These are phyloP conservation scores for Strigomonas galati DNA, from an alignment of 208 protist genomes.

Conservation along the genomic window DNA sequence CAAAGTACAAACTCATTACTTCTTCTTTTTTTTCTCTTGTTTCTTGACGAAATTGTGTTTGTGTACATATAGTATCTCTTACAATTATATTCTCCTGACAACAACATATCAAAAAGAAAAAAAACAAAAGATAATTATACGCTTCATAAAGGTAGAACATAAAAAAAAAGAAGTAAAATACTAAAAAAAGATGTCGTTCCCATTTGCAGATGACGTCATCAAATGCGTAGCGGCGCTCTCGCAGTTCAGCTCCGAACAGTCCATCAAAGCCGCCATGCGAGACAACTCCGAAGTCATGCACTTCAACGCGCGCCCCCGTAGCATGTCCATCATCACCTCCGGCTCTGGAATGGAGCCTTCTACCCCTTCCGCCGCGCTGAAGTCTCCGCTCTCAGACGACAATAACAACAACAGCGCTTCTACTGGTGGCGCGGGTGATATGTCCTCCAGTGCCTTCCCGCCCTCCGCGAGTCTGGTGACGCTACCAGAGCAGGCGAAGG, in stretches of 20 bases:
- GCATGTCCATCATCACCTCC: not conserved
- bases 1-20: not conserved
- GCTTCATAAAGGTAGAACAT: not conserved
- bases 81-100: not conserved
- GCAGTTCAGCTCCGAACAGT: conserved; percentile 36
- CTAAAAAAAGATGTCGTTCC: not conserved
- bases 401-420: not conserved
- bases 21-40: not conserved
- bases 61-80: not conserved
- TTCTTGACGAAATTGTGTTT: not conserved
- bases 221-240: conserved; percentile 51
- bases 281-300: conserved; percentile 21
- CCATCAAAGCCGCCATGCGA: conserved; percentile 50
- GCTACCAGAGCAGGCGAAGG: not conserved
- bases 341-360: not conserved
- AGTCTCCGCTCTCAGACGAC: not conserved
- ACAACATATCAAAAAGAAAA: not conserved
- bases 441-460: not conserved
- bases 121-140: conserved; percentile 8
- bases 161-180: conserved; percentile 5
- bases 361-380: not conserved
- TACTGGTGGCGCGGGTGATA: not conserved
- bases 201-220: conserved; percentile 49
- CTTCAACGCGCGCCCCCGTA: conserved; percentile 8
- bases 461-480: not conserved